These are phyloP conservation scores for Jacaranda copaia DNA, from an alignment of 257 asterid species.

Conservation along the genomic window DNA sequence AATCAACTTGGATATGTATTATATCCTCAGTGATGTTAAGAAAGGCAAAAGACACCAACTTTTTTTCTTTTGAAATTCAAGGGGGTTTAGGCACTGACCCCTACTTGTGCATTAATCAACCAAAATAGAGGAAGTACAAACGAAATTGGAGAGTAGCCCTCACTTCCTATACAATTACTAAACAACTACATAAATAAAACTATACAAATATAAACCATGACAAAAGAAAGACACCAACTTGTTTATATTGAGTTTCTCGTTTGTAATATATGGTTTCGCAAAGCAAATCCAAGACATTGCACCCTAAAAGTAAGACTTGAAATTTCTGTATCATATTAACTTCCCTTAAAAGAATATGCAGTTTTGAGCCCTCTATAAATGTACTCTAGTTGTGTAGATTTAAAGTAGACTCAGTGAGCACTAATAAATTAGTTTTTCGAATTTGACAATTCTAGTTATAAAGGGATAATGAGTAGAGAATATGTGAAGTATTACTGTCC, in stretches of 20 bases:
- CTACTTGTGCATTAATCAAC: too few relatives aligned
- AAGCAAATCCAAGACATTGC: background rate
- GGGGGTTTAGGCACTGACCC: too few relatives aligned
- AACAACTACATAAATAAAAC: too few relatives aligned
- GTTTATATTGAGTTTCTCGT: background rate
- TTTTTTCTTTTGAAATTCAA: too few relatives aligned
- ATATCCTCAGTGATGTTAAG: slow-evolving; percentile 18
- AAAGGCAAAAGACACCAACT: slow-evolving; percentile 53
- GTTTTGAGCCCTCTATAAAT: background rate
- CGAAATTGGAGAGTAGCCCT: slow-evolving; percentile 77
- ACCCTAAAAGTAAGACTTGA: background rate
- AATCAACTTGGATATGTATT: slow-evolving; percentile 29
- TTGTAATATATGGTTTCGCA: background rate
- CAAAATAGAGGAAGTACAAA: too few relatives aligned
- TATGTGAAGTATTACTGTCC: background rate
- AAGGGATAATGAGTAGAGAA: background rate
- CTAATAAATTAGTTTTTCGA: too few relatives aligned
- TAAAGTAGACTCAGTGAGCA: too few relatives aligned
- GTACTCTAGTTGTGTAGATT: too few relatives aligned
- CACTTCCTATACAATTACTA: slow-evolving; percentile 50
- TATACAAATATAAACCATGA: too few relatives aligned
- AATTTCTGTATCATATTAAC: too few relatives aligned
- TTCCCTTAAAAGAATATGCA: background rate
- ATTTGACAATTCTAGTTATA: too few relatives aligned
- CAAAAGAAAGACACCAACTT: background rate